A percentile compares a stretch with the other conserved stretches of the same genome.
phyloP scores from a whole-genome alignment of 305 asterid species.

The Fraxinus latifolia region DNA sequence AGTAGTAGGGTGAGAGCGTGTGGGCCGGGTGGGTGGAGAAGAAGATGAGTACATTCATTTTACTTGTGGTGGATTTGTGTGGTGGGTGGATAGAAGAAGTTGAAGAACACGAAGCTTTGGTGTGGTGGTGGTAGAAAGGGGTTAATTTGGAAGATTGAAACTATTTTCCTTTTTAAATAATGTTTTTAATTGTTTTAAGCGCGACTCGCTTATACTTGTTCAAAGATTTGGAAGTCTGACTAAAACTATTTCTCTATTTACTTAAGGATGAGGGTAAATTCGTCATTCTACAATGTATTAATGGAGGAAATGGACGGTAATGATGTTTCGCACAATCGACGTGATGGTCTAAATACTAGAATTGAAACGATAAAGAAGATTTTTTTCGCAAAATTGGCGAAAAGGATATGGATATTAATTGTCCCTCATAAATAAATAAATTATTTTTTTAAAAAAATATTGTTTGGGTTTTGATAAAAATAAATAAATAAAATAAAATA shows the following conservation, averaged over 20 bases:
- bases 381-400: not conserved
- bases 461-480: not conserved
- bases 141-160: not conserved
- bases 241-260: too few species aligned
- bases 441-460: too few species aligned
- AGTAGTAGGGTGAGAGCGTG: not conserved
- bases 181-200: not conserved
- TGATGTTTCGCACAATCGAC: not conserved
- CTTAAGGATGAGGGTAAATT: not conserved
- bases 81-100: not conserved
- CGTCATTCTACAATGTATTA: not conserved
- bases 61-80: not conserved
- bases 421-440: not conserved
- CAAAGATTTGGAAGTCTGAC: not conserved
- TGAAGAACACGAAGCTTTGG: not conserved
- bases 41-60: not conserved
- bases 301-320: too few species aligned
- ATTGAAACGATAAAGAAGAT: not conserved
- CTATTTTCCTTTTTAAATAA: too few species aligned
- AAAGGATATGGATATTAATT: not conserved
- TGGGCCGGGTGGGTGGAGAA: not conserved
- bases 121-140: not conserved
- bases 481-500: not conserved
- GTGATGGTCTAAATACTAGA: not conserved
- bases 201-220: not conserved